Evolutionary conservation across 768 basidiomycete species (phyloP).

Genomic region (Wakefieldia striispora): DNA sequence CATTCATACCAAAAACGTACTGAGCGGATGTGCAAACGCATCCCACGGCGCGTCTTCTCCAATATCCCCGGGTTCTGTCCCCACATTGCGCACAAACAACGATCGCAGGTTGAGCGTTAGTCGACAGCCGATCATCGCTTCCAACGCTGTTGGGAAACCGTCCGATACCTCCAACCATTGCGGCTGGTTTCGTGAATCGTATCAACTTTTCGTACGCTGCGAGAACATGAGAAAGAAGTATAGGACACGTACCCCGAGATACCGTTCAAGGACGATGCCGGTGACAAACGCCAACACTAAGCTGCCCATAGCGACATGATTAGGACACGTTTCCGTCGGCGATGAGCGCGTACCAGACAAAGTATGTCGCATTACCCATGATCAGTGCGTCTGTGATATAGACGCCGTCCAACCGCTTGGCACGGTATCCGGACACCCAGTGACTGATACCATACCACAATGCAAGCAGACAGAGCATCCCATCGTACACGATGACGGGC

Average conservation of each 20-base stretch:
- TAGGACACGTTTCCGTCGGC: background rate
- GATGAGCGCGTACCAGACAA: conserved; percentile 10
- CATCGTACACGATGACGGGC: conserved; percentile 6
- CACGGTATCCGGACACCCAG: background rate
- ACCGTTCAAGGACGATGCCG: background rate
- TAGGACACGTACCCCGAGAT: conserved; percentile 1
- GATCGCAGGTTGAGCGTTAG: conserved; percentile 7
- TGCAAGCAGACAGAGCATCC: conserved; percentile 3
- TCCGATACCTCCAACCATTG: conserved; percentile 6
- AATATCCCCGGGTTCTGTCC: background rate
- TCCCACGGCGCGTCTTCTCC: conserved; percentile 2
- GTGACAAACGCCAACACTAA: conserved; percentile 7
- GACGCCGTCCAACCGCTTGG: background rate
- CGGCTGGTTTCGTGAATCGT: background rate
- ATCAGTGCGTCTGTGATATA: conserved; percentile 9
- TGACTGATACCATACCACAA: conserved; percentile 3
- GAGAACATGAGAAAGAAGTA: background rate
- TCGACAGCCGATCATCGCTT: conserved; percentile 7
- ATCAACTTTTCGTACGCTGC: background rate
- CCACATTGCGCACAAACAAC: background rate
- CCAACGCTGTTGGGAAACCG: conserved; percentile 2
- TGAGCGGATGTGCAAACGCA: background rate
- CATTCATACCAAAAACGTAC: background rate
- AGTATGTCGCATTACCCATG: conserved; percentile 15
- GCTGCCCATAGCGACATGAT: conserved; percentile 3